phyloP scores from a whole-genome alignment of 1,139 yeast species.

The Sugiyamaella novakii region DNA sequence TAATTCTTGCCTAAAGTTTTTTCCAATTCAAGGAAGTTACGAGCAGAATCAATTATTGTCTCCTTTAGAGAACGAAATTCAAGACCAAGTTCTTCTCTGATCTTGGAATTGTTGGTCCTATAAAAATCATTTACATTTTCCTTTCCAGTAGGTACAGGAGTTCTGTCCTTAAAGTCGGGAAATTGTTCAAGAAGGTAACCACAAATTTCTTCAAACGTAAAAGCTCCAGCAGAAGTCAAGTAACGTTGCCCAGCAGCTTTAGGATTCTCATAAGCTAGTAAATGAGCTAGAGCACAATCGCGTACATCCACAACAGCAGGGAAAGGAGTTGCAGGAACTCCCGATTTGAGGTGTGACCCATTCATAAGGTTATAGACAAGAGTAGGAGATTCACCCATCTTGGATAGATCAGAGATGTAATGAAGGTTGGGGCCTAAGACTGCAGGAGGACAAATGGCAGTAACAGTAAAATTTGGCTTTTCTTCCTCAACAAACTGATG shows the following conservation, averaged over 20 bases:
- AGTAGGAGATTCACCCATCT: constrained; percentile 27
- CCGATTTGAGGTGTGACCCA: constrained; percentile 5
- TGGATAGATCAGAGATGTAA: constrained; percentile 32
- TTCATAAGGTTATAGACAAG: constrained; percentile 29
- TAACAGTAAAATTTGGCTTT: constrained; percentile 45
- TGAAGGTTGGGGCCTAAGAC: constrained; percentile 52
- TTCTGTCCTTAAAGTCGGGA: constrained; percentile 43
- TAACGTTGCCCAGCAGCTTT: constrained; percentile 47
- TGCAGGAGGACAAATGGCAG: constrained; percentile 51
- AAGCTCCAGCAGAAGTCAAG: constrained; percentile 44
- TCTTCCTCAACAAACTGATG: constrained; percentile 48
- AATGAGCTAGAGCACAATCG: constrained; percentile 56
- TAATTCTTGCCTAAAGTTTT: too few species aligned
- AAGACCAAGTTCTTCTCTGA: constrained; percentile 7
- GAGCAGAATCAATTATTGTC: constrained; percentile 5
- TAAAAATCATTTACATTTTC: neutral
- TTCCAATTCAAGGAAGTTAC: too few species aligned
- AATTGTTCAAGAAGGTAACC: constrained; percentile 44
- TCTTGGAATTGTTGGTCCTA: constrained; percentile 8
- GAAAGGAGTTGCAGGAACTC: constrained; percentile 24
- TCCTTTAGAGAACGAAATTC: constrained; percentile 1
- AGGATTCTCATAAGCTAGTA: constrained; percentile 45
- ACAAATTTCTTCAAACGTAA: constrained; percentile 41
- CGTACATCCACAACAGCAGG: constrained; percentile 50
- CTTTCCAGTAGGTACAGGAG: constrained; percentile 21